A percentile compares a stretch with the other conserved stretches of the same genome.
Conservation (phyloP, 2,329 filamentous ascomycete genomes). For the Penicillium sp. region DNA sequence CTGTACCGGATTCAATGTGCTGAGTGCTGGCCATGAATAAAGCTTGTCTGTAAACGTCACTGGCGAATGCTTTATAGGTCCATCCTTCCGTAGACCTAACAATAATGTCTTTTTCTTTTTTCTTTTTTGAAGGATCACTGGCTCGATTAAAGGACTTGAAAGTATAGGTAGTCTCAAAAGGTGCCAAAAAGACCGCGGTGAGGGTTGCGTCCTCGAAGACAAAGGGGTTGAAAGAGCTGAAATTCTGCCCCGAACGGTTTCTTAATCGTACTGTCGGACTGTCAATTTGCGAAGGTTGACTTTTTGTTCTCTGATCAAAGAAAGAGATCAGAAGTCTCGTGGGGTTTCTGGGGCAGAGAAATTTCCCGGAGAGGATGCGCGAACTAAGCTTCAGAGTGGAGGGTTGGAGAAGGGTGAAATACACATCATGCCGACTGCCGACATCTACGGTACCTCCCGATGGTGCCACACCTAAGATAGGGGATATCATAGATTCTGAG, state of each 20-base stretch:
- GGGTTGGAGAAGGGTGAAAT: slow-evolving; percentile 5
- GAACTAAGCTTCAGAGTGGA: neutral
- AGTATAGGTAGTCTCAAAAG: neutral
- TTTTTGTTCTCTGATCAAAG: neutral
- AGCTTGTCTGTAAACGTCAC: slow-evolving; percentile 12
- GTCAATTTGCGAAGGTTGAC: neutral
- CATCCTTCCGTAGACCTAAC: slow-evolving; percentile 15
- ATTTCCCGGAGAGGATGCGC: neutral
- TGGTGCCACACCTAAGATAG: neutral
- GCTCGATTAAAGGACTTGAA: neutral
- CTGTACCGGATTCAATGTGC: slow-evolving; percentile 3
- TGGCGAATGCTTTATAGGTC: slow-evolving; percentile 14
- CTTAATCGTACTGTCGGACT: neutral
- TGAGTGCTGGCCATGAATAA: slow-evolving; percentile 26
- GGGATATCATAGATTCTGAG: too few species aligned
- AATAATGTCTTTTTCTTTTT: neutral
- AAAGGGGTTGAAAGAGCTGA: neutral
- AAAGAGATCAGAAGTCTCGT: neutral
- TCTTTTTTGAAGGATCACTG: neutral
- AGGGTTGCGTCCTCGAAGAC: neutral
- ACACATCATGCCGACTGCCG: slow-evolving; percentile 22
- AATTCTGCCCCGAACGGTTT: neutral
- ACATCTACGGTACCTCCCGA: slow-evolving; percentile 26
- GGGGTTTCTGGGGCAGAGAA: neutral
- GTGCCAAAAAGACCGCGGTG: neutral